Evolutionary conservation across 2,329 filamentous ascomycete species (phyloP).

Genomic region (Coniochaeta hoffmannii): DNA sequence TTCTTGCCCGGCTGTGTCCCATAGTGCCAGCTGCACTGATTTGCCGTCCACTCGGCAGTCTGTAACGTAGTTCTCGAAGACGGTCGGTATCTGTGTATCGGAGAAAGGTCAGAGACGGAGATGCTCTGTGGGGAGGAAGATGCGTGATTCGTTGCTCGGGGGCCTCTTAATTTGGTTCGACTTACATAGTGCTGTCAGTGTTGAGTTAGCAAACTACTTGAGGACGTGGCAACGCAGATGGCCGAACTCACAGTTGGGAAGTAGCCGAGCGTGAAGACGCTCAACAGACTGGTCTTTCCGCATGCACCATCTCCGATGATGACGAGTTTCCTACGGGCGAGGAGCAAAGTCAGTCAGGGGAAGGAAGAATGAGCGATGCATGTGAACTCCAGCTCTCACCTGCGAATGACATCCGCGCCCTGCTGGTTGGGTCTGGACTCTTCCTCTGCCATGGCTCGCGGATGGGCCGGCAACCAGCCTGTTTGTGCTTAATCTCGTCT

Average conservation of each 20-base stretch:
- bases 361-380: no score
- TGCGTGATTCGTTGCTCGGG: neutral
- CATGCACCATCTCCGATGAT: conserved; percentile 97
- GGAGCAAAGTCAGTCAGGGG: no score
- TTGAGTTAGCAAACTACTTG: conserved; percentile 3
- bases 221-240: neutral
- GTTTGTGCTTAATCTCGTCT: neutral
- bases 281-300: conserved; percentile 94
- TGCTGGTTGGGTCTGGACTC: conserved; percentile 12
- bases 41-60: conserved; percentile 98
- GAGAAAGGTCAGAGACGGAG: neutral
- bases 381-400: conserved; percentile 21
- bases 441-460: conserved; percentile 20
- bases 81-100: conserved; percentile 69
- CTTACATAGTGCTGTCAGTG: conserved; percentile 59
- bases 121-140: neutral
- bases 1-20: conserved; percentile 99
- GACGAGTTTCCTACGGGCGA: conserved; percentile 95
- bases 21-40: conserved; percentile 94
- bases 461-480: conserved; percentile 5
- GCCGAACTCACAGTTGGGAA: conserved; percentile 78
- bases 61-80: conserved; percentile 99
- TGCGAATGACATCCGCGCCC: conserved; percentile 29
- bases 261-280: conserved; percentile 95
- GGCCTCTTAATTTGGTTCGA: conserved; percentile 9